These are phyloP conservation scores for Oenanthe javanica DNA, from an alignment of 140 eudicot species.

Conservation along the genomic window DNA sequence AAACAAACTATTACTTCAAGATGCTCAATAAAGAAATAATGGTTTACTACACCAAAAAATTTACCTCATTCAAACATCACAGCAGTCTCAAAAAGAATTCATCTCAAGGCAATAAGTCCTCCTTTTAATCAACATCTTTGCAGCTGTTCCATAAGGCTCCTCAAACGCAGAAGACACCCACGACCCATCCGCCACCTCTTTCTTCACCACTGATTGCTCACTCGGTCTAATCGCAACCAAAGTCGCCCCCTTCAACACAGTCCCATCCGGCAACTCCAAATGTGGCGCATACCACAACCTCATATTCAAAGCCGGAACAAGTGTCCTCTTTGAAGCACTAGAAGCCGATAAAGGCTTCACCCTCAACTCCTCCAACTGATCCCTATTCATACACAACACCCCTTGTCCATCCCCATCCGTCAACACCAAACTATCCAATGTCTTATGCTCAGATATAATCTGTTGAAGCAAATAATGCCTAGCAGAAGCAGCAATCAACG, in stretches of 20 bases:
- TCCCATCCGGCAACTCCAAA: slow-evolving; percentile 58
- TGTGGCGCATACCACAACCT: slow-evolving; percentile 86
- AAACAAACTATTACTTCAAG: neutral
- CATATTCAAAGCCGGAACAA: slow-evolving; percentile 76
- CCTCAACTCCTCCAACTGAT: slow-evolving; percentile 77
- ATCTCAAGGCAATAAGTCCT: slow-evolving; percentile 82
- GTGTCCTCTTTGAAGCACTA: slow-evolving; percentile 60
- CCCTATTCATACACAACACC: slow-evolving; percentile 70
- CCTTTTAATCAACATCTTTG: slow-evolving; percentile 70
- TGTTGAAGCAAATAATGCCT: slow-evolving; percentile 71
- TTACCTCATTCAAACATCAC: slow-evolving; percentile 11
- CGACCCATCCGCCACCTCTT: slow-evolving; percentile 56
- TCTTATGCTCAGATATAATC: slow-evolving; percentile 65
- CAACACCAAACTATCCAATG: slow-evolving; percentile 44
- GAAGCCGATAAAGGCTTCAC: slow-evolving; percentile 85
- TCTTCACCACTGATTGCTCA: slow-evolving; percentile 38
- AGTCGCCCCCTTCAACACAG: slow-evolving; percentile 66
- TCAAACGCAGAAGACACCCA: slow-evolving; percentile 81
- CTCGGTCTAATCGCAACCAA: slow-evolving; percentile 64
- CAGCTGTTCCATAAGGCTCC: slow-evolving; percentile 80
- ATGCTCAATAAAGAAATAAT: too few relatives aligned
- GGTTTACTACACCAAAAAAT: neutral
- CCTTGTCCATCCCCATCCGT: slow-evolving; percentile 84
- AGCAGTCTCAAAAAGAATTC: slow-evolving; percentile 58
- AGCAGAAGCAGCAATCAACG: slow-evolving; percentile 81